A percentile compares a stretch with the other conserved stretches of the same genome.
These are phyloP conservation scores for Polytolypa hystricis DNA, from an alignment of 2,329 filamentous ascomycete species.

Conservation along the genomic window DNA sequence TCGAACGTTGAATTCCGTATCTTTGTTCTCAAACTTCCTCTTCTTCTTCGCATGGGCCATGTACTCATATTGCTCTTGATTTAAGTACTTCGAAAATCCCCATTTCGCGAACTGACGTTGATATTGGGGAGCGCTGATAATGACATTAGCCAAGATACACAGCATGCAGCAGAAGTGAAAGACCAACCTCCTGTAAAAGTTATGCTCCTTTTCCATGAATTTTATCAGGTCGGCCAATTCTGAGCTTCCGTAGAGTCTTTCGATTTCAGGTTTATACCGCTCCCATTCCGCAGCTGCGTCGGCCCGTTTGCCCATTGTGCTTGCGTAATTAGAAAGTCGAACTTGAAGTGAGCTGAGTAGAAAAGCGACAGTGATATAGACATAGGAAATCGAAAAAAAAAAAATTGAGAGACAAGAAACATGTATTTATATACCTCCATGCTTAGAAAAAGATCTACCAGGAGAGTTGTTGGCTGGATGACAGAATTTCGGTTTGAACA, in stretches of 20 bases:
- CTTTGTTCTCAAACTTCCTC: constrained; percentile 4
- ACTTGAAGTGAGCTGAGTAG: not conserved
- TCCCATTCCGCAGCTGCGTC: constrained; percentile 3
- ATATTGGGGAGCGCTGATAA: not conserved
- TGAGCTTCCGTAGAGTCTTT: constrained; percentile 1
- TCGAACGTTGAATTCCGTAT: constrained; percentile 2
- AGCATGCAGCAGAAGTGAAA: not conserved
- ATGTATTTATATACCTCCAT: not conserved
- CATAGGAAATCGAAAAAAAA: not conserved
- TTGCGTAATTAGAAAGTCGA: not conserved
- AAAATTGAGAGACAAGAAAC: not conserved
- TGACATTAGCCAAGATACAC: constrained; percentile 1
- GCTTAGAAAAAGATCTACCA: not conserved
- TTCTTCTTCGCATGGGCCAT: constrained; percentile 2
- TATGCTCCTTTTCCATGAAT: constrained; percentile 2
- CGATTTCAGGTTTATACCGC: constrained; percentile 3
- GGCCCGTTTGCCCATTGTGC: not conserved
- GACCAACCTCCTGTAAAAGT: constrained; percentile 1
- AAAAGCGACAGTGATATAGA: not conserved
- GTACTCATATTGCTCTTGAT: constrained; percentile 2
- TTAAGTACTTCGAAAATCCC: constrained; percentile 4
- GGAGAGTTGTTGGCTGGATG: not conserved
- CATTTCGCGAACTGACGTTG: constrained; percentile 2
- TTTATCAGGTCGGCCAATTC: not conserved
- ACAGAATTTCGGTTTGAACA: not conserved